These are phyloP conservation scores for Huntiella abstrusa DNA, from an alignment of 2,329 filamentous ascomycete species.

Conservation along the genomic window DNA sequence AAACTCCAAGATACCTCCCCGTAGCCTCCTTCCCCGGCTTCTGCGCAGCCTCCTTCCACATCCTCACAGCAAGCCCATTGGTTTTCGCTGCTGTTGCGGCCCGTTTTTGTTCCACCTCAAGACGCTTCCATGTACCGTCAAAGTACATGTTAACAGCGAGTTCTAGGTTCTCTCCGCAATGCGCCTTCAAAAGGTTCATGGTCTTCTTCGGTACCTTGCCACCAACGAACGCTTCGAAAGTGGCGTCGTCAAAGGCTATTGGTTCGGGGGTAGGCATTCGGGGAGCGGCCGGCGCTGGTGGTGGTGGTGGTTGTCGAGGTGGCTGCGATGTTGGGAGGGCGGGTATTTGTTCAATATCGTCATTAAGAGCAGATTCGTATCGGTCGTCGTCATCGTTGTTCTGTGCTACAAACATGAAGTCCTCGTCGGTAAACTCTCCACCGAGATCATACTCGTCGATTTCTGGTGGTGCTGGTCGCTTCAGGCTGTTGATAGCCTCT, in stretches of 20 bases:
- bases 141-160: constrained; percentile 51
- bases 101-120: constrained; percentile 3
- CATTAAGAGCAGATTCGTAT: background rate
- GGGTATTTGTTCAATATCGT: background rate
- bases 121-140: constrained; percentile 39
- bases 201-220: constrained; percentile 31
- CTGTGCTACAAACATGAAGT: constrained; percentile 7
- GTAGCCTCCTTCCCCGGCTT: constrained; percentile 8
- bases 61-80: constrained; percentile 1
- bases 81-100: background rate
- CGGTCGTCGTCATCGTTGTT: background rate
- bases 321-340: background rate
- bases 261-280: constrained; percentile 11
- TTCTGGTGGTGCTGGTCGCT: background rate
- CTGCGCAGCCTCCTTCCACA: constrained; percentile 10
- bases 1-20: constrained; percentile 66
- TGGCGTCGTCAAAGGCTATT: constrained; percentile 33
- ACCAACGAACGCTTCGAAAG: constrained; percentile 41
- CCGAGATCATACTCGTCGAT: background rate
- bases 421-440: background rate
- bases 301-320: background rate
- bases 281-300: background rate
- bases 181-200: constrained; percentile 30
- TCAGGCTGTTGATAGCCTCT: background rate
- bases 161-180: constrained; percentile 39